A percentile compares a stretch with the other conserved stretches of the same genome.
Conservation (phyloP, 257 asterid species). For the Fraxinus excelsior region DNA sequence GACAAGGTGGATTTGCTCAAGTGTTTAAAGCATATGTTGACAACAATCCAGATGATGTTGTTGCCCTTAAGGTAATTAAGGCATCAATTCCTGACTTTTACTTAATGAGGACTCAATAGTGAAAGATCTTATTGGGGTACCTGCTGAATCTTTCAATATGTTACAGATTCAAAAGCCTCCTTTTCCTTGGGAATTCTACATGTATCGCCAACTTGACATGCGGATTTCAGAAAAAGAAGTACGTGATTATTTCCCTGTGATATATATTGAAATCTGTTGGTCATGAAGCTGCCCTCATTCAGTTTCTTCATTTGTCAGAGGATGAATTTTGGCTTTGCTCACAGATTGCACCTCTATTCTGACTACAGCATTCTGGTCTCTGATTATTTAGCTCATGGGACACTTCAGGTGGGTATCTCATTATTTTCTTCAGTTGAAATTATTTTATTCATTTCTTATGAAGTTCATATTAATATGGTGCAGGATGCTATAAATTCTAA, state of each 20-base stretch:
- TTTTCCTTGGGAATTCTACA: conserved; percentile 97
- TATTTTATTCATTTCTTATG: conserved; percentile 12
- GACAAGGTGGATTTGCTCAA: conserved; percentile 97
- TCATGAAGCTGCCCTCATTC: conserved; percentile 28
- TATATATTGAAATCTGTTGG: conserved; percentile 11
- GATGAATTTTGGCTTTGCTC: conserved; percentile 80
- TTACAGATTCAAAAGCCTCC: conserved; percentile 96
- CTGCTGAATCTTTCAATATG: conserved; percentile 21
- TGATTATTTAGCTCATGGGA: conserved; percentile 78
- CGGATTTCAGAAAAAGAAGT: conserved; percentile 83
- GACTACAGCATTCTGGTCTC: conserved; percentile 91
- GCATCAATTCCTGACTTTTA: neutral
- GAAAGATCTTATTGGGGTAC: conserved; percentile 15
- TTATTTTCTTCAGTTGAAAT: conserved; percentile 18
- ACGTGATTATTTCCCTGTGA: conserved; percentile 26
- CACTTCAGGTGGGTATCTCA: conserved; percentile 79
- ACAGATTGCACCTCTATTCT: conserved; percentile 80
- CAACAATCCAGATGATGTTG: conserved; percentile 73
- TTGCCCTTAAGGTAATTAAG: conserved; percentile 82
- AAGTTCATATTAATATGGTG: conserved; percentile 27
- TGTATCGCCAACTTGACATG: conserved; percentile 86
- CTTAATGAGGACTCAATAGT: conserved; percentile 21
- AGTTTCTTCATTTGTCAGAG: conserved; percentile 55
- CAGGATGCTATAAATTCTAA: conserved; percentile 89
- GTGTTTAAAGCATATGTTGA: conserved; percentile 81